Evolutionary conservation across 352 stramenopile genomes (phyloP), one percentile per base, ranked within the genome.

Genomic region (Peronospora farinosa): DNA sequence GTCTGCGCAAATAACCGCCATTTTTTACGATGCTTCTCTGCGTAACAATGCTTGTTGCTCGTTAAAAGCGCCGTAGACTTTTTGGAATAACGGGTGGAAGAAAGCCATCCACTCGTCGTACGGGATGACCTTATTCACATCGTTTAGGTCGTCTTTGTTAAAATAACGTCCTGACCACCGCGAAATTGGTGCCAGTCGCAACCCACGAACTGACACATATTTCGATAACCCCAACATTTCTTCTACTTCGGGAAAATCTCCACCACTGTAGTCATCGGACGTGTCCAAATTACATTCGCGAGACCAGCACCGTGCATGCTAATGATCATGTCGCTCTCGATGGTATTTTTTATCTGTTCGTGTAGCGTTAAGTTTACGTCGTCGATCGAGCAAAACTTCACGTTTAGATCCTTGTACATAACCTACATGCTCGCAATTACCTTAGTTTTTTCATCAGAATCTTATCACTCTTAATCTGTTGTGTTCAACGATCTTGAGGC

Each of bases 251-350:
- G 81, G 42, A 92, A 92, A 49, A 92, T 89, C 55, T 92, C 81
- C 16, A 92, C 16, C 8, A 92, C 57, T 5, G 64, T 60, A 16
- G 74, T 84, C 50, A 55, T 47, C 0, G 75, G 75, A 5, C 67
- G 65, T 10, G 75, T 52, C 74, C 78, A 92, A 0, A 85, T 15
- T 0, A 90, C 69, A 40, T 92, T 92, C 3, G 88, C 76, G 43
- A 92, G 71, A 15, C 81, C 81, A 15, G 81, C 81, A 37, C 81
- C 81, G 47, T 92, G 81, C 81, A 90, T 92, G 7, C 78, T 69
- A 39, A 92, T 79, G 16, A 92, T 75, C 28, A 92, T 67, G 47
- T 88, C 78, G 40, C 78, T 90, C 12, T 78, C 58, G 5, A 81
- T 54, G 17, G 80, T 78, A 16, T 71, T 59, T 5, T 50, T 51